These are phyloP conservation scores for Gleditsia sinensis DNA, from an alignment of 306 rosid species.

Conservation along the genomic window DNA sequence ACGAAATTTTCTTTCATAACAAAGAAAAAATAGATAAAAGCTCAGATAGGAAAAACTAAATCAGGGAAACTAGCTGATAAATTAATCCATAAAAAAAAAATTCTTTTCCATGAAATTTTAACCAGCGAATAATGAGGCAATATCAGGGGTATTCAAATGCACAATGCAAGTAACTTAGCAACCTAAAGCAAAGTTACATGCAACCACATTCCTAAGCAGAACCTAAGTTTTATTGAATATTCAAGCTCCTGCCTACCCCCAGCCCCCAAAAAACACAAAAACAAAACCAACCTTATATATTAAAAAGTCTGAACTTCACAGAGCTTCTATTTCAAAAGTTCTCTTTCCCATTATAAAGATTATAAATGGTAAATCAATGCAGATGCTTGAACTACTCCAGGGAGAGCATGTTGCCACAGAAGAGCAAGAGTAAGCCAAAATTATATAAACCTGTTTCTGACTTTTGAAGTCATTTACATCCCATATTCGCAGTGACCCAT, in stretches of 20 bases:
- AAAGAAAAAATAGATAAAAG: not conserved
- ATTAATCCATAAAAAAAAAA: not conserved
- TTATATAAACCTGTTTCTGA: conserved; percentile 77
- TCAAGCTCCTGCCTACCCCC: not conserved
- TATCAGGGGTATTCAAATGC: conserved; percentile 1
- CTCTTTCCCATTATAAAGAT: not conserved
- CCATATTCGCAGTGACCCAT: conserved; percentile 94
- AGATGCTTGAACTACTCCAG: conserved; percentile 12
- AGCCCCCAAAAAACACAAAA: not conserved
- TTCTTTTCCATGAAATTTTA: not conserved
- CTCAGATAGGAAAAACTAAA: not conserved
- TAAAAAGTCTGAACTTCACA: not conserved
- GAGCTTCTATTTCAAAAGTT: conserved; percentile 3
- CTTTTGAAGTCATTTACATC: conserved; percentile 93
- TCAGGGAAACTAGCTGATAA: not conserved
- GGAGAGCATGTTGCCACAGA: not conserved
- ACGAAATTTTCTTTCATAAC: not conserved
- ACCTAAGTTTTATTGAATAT: not conserved
- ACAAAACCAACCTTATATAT: not conserved
- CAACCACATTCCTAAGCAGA: not conserved
- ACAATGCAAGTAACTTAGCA: conserved; percentile 18
- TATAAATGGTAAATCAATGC: not conserved
- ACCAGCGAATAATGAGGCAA: conserved; percentile 20
- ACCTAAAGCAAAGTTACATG: not conserved
- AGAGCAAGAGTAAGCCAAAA: conserved; percentile 10